Conservation (phyloP, 768 basidiomycete species). For the Russula sp. region DNA sequence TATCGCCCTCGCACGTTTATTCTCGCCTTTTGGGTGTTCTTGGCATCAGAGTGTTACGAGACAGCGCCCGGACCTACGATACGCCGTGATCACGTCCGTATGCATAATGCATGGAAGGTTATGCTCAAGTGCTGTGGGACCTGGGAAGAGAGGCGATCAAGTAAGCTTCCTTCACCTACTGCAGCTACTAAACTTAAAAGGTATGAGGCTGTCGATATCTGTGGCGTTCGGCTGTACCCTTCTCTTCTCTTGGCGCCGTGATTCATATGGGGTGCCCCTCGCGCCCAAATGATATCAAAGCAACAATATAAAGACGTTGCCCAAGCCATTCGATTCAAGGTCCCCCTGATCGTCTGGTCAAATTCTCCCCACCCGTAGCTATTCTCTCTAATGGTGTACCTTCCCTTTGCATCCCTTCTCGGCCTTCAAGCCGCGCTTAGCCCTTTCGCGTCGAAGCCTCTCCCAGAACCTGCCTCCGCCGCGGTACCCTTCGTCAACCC, state of each 20-base stretch:
- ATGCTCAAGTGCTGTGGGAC: too few relatives aligned
- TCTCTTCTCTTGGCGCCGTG: not conserved
- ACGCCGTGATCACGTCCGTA: too few relatives aligned
- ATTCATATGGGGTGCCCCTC: not conserved
- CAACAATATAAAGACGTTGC: not conserved
- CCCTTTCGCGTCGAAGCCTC: not conserved
- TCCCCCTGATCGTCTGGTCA: not conserved
- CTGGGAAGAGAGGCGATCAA: too few relatives aligned
- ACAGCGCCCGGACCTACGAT: too few relatives aligned
- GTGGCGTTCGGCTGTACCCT: not conserved
- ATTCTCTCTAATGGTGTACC: not conserved
- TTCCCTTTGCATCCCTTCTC: constrained; percentile 7
- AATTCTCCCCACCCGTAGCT: not conserved
- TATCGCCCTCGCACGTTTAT: too few relatives aligned
- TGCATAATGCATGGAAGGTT: too few relatives aligned
- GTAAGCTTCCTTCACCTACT: too few relatives aligned
- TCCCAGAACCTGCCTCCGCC: not conserved
- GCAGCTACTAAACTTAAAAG: too few relatives aligned
- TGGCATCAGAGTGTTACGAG: too few relatives aligned
- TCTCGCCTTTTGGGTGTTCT: too few relatives aligned
- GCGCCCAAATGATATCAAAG: not conserved
- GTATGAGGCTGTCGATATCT: not conserved
- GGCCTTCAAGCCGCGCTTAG: constrained; percentile 7
- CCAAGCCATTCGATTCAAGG: not conserved
- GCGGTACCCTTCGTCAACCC: not conserved